Percentiles rank a stretch among this genome's conserved stretches.
phyloP scores from a whole-genome alignment of 2,329 filamentous ascomycete species.

The Coleophoma eucalyptorum region DNA sequence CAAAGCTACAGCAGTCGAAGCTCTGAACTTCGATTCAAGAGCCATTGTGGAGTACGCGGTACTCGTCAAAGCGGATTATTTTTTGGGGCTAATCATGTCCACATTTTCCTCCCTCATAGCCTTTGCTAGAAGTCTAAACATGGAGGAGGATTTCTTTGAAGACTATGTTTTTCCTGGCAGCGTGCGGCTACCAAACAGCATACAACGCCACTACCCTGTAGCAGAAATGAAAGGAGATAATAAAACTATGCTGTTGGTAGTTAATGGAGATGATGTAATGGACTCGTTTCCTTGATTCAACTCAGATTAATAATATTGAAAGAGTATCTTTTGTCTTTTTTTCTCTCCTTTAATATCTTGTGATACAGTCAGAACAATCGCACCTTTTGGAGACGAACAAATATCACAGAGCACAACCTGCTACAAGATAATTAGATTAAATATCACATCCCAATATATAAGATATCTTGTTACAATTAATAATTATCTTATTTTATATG shows the following conservation, averaged over 20 bases:
- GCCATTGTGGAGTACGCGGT: conserved; percentile 18
- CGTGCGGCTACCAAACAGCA: conserved; percentile 1
- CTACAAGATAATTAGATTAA: too few relatives aligned
- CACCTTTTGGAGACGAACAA: too few relatives aligned
- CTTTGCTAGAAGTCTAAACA: conserved; percentile 13
- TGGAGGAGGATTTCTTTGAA: conserved; percentile 12
- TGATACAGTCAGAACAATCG: too few relatives aligned
- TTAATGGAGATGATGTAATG: conserved; percentile 18
- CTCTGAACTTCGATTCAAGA: conserved; percentile 14
- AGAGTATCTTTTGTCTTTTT: too few relatives aligned
- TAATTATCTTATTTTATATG: too few relatives aligned
- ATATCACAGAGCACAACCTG: too few relatives aligned
- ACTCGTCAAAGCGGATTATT: conserved; percentile 13
- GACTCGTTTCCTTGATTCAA: conserved; percentile 14
- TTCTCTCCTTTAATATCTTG: too few relatives aligned
- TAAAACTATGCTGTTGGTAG: conserved; percentile 16
- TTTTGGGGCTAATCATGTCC: conserved; percentile 16
- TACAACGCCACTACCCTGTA: conserved; percentile 3
- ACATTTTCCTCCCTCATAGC: conserved; percentile 16
- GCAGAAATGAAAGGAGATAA: conserved; percentile 14
- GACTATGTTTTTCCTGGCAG: conserved; percentile 15
- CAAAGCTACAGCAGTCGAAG: conserved; percentile 6
- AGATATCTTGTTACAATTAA: too few relatives aligned
- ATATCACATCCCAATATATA: too few relatives aligned
- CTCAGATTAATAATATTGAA: neutral